Conservation (phyloP, 805 yeast genomes). For the Wickerhamiella sorbophila region DNA sequence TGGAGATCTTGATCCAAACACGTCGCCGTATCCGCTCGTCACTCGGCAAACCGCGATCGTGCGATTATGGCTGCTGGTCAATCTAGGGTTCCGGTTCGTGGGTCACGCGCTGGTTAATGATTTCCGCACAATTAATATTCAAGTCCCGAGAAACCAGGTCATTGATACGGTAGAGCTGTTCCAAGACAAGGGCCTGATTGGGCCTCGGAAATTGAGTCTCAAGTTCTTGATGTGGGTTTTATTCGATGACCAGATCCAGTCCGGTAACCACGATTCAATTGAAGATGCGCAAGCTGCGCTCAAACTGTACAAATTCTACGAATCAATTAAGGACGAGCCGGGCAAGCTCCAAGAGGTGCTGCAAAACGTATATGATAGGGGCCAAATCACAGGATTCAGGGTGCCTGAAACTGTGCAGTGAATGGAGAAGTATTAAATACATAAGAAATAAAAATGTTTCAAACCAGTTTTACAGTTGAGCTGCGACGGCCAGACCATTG, state of each 20-base stretch:
- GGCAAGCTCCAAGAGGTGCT: conserved; percentile 52
- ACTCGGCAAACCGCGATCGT: conserved; percentile 73
- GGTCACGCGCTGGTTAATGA: conserved; percentile 92
- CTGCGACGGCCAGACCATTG: conserved; percentile 2
- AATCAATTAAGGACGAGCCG: conserved; percentile 39
- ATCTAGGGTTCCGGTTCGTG: conserved; percentile 79
- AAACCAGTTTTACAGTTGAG: conserved; percentile 1
- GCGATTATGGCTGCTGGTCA: conserved; percentile 76
- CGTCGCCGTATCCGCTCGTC: conserved; percentile 56
- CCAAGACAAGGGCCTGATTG: conserved; percentile 46
- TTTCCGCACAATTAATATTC: conserved; percentile 82
- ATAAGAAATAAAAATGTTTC: no score
- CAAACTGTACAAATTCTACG: conserved; percentile 55
- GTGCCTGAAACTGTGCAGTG: conserved; percentile 10
- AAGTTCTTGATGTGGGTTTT: conserved; percentile 76
- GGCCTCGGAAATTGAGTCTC: conserved; percentile 62
- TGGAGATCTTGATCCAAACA: conserved; percentile 68
- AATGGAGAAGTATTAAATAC: not conserved
- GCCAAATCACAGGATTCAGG: conserved; percentile 25
- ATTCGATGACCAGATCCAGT: conserved; percentile 63
- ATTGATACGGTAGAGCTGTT: conserved; percentile 77
- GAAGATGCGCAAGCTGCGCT: conserved; percentile 91
- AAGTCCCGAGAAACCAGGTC: conserved; percentile 73
- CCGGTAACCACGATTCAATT: conserved; percentile 90
- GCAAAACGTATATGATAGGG: conserved; percentile 44